A percentile compares a stretch with the other conserved stretches of the same genome.
phyloP scores from a whole-genome alignment of 2,329 filamentous ascomycete genomes.

The Parastagonospora avenae region DNA sequence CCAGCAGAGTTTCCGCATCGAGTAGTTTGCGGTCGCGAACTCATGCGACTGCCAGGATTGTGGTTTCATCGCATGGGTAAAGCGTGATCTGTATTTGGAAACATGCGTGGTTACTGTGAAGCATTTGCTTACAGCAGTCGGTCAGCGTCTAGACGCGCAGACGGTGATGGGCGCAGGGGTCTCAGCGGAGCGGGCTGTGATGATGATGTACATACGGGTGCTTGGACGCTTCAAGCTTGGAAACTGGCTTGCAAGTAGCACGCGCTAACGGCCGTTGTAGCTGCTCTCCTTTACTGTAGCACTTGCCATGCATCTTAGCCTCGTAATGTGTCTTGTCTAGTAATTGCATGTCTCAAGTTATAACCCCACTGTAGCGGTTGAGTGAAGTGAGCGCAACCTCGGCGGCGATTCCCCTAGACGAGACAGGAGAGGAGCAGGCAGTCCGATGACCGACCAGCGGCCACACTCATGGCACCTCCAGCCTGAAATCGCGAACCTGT shows the following conservation, averaged over 20 bases:
- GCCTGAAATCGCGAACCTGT: constrained; percentile 43
- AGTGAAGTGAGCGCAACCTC: constrained; percentile 16
- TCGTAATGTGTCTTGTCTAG: constrained; percentile 21
- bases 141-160: too few relatives aligned
- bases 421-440: constrained; percentile 12
- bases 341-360: constrained; percentile 12
- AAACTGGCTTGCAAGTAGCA: constrained; percentile 20
- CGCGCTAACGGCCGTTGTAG: constrained; percentile 16
- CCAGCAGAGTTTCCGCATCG: constrained; percentile 17
- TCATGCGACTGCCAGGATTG: constrained; percentile 4
- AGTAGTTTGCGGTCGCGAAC: constrained; percentile 21
- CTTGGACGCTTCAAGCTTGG: constrained; percentile 16
- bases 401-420: constrained; percentile 14
- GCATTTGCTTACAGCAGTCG: too few relatives aligned
- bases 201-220: constrained; percentile 20
- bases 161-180: constrained; percentile 31
- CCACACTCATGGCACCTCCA: constrained; percentile 41
- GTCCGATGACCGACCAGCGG: constrained; percentile 37
- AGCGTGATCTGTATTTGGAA: neutral
- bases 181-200: constrained; percentile 12
- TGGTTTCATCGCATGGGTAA: constrained; percentile 12
- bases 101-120: neutral
- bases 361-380: constrained; percentile 7
- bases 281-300: constrained; percentile 20
- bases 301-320: constrained; percentile 5